Conservation (phyloP, 805 yeast genomes). For the Zygosaccharomyces siamensis region DNA sequence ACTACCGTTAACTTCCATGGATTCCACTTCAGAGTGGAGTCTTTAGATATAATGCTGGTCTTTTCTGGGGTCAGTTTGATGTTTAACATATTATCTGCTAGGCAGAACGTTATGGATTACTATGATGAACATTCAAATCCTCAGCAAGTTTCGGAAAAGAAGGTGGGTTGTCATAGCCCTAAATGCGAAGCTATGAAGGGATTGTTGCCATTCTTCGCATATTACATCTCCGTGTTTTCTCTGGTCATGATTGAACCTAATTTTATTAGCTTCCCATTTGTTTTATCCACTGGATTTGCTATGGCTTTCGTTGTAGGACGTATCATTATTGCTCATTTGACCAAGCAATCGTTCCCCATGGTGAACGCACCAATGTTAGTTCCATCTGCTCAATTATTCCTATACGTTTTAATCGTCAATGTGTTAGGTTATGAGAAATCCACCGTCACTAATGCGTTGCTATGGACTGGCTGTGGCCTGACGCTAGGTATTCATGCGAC, state of each 20-base stretch:
- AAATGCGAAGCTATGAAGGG: conserved; percentile 44
- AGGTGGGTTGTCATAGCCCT: conserved; percentile 12
- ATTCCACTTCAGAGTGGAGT: conserved; percentile 34
- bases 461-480: conserved; percentile 64
- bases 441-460: conserved; percentile 45
- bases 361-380: conserved; percentile 65
- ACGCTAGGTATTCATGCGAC: conserved; percentile 63
- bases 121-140: conserved; percentile 36
- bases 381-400: conserved; percentile 47
- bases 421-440: conserved; percentile 35
- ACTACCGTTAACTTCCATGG: conserved; percentile 21
- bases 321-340: conserved; percentile 81
- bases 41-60: conserved; percentile 47
- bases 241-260: conserved; percentile 49
- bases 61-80: conserved; percentile 52
- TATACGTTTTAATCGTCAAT: conserved; percentile 26
- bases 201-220: conserved; percentile 61
- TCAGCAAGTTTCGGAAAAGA: conserved; percentile 20
- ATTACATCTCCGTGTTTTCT: conserved; percentile 45
- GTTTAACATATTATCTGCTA: conserved; percentile 66
- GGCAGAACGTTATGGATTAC: conserved; percentile 50
- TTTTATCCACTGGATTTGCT: conserved; percentile 66
- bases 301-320: conserved; percentile 87
- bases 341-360: conserved; percentile 71
- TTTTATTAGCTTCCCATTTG: conserved; percentile 49